Evolutionary conservation across 2,329 filamentous ascomycete genomes (phyloP).

Genomic region (Aspergillus phoenicis): DNA sequence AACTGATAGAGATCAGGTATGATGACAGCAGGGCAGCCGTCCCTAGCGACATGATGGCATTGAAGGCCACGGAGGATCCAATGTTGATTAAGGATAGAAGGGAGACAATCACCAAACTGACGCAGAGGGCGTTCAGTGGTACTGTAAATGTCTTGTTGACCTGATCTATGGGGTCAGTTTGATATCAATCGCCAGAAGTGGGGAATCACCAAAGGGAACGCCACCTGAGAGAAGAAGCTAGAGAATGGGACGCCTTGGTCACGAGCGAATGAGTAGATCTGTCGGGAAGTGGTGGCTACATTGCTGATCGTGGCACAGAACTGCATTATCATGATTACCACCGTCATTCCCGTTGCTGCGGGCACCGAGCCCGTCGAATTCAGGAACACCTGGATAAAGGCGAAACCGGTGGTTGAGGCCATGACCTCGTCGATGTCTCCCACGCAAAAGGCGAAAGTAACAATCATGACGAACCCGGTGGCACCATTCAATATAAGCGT

Average conservation of each 20-base stretch:
- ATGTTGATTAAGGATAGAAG: constrained; percentile 56
- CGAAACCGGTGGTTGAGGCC: constrained; percentile 48
- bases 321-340: constrained; percentile 42
- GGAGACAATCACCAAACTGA: constrained; percentile 34
- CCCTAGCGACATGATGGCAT: constrained; percentile 55
- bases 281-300: constrained; percentile 37
- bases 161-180: neutral
- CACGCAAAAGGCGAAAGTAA: constrained; percentile 50
- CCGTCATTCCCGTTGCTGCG: constrained; percentile 50
- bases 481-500: constrained; percentile 52
- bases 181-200: neutral
- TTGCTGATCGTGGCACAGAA: constrained; percentile 42
- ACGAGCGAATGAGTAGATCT: constrained; percentile 49
- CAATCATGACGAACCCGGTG: constrained; percentile 50
- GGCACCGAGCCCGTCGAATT: constrained; percentile 23
- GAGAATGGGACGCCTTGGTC: constrained; percentile 44
- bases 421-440: constrained; percentile 45
- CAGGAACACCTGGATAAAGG: constrained; percentile 48
- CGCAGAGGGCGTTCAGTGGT: constrained; percentile 44
- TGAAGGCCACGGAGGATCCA: constrained; percentile 54
- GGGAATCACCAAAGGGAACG: neutral
- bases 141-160: constrained; percentile 42
- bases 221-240: constrained; percentile 17
- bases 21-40: constrained; percentile 52
- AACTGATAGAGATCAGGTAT: constrained; percentile 54